Conservation (phyloP, 2,329 filamentous ascomycete species). For the Colletotrichum limetticola region DNA sequence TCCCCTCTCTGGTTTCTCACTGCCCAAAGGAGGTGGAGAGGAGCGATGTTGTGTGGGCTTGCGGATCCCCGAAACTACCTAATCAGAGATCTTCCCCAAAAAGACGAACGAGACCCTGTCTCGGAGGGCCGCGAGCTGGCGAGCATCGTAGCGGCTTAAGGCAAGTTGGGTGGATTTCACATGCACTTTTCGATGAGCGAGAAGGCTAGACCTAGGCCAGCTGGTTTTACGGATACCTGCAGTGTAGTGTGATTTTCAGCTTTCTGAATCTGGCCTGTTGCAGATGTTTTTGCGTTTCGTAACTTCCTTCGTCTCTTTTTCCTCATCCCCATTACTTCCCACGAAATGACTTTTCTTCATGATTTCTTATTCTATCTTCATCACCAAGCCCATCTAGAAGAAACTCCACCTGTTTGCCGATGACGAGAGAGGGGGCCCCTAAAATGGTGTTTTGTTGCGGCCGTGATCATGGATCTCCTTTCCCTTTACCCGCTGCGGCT, state of each 20-base stretch:
- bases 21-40: conserved; percentile 7
- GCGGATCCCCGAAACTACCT: conserved; percentile 22
- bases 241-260: too few relatives aligned
- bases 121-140: neutral
- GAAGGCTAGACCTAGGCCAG: neutral
- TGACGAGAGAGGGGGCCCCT: neutral
- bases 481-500: conserved; percentile 6
- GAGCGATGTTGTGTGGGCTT: neutral
- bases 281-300: neutral
- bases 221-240: too few relatives aligned
- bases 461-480: conserved; percentile 20
- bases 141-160: neutral
- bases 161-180: conserved; percentile 2
- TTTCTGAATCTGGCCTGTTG: conserved; percentile 11
- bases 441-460: conserved; percentile 15
- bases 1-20: neutral
- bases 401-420: neutral
- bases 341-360: neutral
- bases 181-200: neutral
- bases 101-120: neutral
- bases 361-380: neutral
- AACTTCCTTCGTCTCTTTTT: neutral
- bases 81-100: conserved; percentile 17
- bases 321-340: neutral
- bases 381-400: neutral